Evolutionary conservation across 2,329 filamentous ascomycete species (phyloP).

Genomic region (Paecilomyces sp.): DNA sequence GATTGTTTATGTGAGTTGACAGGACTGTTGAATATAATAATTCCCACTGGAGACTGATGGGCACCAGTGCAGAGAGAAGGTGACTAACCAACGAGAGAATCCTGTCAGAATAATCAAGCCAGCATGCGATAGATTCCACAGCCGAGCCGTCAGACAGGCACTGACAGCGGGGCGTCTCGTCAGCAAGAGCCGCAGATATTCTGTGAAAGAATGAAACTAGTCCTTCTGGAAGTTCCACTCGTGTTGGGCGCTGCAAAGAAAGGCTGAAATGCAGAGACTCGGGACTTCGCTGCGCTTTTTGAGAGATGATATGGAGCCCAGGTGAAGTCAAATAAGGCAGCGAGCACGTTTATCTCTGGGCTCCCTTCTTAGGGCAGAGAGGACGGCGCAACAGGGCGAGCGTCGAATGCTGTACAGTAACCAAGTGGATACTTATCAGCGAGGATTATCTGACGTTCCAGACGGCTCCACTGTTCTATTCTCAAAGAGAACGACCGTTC

Average conservation of each 20-base stretch:
- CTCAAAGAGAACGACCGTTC: background rate
- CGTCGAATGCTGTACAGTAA: background rate
- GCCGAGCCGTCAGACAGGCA: background rate
- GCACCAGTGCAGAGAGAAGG: background rate
- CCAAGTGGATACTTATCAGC: background rate
- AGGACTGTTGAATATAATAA: background rate
- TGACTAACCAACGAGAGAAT: background rate
- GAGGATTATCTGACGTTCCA: background rate
- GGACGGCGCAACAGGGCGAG: background rate
- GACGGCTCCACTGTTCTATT: background rate
- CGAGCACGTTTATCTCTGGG: background rate
- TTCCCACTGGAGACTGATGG: background rate
- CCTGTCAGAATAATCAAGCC: background rate
- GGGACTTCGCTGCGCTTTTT: background rate
- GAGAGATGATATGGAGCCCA: background rate
- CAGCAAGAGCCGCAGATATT: background rate
- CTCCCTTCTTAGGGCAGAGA: background rate
- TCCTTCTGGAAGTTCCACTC: background rate
- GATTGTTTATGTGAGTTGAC: background rate
- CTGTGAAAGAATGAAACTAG: background rate
- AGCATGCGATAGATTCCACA: background rate
- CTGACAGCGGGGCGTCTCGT: background rate
- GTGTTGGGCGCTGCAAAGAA: background rate
- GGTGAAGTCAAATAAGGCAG: background rate
- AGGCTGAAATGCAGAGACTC: background rate